Conservation (phyloP, 2,329 filamentous ascomycete genomes). For the Arthrobotrys sphaeroides region DNA sequence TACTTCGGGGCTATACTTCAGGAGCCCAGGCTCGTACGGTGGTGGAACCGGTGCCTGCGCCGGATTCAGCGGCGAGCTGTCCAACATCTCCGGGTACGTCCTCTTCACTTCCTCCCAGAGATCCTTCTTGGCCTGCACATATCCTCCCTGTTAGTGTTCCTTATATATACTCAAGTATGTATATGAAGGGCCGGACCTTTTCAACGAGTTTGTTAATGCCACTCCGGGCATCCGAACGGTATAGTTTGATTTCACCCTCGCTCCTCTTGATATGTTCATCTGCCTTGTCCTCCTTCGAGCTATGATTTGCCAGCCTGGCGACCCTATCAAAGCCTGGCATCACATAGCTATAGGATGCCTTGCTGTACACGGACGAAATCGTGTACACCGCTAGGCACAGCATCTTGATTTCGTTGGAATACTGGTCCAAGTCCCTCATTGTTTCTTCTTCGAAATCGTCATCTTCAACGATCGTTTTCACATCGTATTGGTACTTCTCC, state of each 20-base stretch:
- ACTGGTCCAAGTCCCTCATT: neutral
- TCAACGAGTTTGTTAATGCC: neutral
- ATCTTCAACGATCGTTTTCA: neutral
- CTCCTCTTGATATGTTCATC: neutral
- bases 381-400: neutral
- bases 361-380: neutral
- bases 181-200: neutral
- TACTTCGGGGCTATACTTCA: too few species aligned
- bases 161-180: neutral
- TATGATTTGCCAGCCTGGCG: neutral
- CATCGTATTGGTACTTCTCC: neutral
- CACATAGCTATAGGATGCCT: neutral
- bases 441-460: neutral
- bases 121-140: neutral
- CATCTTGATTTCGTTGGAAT: neutral
- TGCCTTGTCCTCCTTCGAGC: neutral
- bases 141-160: neutral
- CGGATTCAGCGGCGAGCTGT: neutral
- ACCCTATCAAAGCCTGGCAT: neutral
- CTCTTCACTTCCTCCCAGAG: neutral
- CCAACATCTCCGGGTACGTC: neutral
- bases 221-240: neutral
- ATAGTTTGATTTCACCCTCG: neutral
- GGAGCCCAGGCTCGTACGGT: too few species aligned
- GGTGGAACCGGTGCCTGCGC: too few species aligned